Evolutionary conservation across 257 asterid genomes (phyloP).

Genomic region (Solanum ahanhuiri): DNA sequence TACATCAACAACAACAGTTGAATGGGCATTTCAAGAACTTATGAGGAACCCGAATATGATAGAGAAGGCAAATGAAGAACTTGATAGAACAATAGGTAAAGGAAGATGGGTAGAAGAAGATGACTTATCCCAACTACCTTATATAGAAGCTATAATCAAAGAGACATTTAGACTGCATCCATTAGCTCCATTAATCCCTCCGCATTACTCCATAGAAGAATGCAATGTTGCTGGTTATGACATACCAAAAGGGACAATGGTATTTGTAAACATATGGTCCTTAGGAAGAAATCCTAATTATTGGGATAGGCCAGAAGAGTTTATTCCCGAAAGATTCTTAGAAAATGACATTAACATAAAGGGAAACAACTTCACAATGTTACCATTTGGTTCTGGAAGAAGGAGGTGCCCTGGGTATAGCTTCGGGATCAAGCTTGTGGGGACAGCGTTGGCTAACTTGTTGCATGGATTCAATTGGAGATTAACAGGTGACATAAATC

Average conservation of each 20-base stretch:
- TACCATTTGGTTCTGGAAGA: background rate
- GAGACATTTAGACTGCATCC: background rate
- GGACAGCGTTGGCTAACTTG: background rate
- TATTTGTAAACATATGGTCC: background rate
- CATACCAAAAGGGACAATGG: background rate
- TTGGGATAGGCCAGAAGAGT: background rate
- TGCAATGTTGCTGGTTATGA: background rate
- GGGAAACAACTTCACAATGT: background rate
- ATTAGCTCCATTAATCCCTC: background rate
- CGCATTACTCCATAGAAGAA: background rate
- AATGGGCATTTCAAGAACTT: conserved; percentile 26
- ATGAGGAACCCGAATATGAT: conserved; percentile 5
- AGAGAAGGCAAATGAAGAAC: background rate
- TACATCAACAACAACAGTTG: conserved; percentile 16
- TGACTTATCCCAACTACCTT: background rate
- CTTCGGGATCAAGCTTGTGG: background rate
- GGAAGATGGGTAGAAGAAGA: background rate
- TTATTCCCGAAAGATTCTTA: background rate
- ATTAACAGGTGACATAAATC: conserved; percentile 11
- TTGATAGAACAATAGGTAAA: background rate
- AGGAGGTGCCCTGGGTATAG: background rate
- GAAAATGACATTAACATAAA: background rate
- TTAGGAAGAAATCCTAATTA: background rate
- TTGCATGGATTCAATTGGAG: background rate
- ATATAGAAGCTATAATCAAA: background rate